Evolutionary conservation across 352 stramenopile genomes (phyloP).

Genomic region (Pythium aphanidermatum): DNA sequence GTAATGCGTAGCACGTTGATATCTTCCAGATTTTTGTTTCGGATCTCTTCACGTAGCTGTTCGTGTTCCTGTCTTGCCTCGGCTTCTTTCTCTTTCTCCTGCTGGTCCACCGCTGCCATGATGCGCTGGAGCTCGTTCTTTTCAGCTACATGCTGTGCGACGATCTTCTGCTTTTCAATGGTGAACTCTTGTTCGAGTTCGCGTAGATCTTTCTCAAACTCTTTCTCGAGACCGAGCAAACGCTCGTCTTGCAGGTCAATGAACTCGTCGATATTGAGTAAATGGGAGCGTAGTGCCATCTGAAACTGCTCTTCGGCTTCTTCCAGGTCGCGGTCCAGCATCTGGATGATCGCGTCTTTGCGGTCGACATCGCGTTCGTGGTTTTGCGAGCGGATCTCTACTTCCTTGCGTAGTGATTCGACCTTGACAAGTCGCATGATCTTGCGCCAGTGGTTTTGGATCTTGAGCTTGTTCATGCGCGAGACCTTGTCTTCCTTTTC

Average conservation of each 20-base stretch:
- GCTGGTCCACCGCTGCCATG: constrained; percentile 80
- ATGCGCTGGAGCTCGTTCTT: constrained; percentile 78
- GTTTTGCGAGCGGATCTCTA: constrained; percentile 91
- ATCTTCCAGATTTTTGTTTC: constrained; percentile 94
- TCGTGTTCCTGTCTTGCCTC: constrained; percentile 81
- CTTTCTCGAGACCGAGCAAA: constrained; percentile 84
- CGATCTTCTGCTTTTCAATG: constrained; percentile 79
- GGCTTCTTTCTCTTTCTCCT: constrained; percentile 74
- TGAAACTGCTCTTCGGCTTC: constrained; percentile 94
- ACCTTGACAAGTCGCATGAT: constrained; percentile 95
- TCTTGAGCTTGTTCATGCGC: constrained; percentile 87
- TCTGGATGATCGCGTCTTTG: constrained; percentile 94
- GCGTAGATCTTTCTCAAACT: constrained; percentile 86
- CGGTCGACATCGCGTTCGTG: constrained; percentile 94
- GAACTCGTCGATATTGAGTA: constrained; percentile 89
- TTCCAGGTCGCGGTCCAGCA: constrained; percentile 92
- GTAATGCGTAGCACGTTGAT: constrained; percentile 92
- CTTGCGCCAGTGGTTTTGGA: constrained; percentile 94
- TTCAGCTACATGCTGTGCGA: constrained; percentile 60
- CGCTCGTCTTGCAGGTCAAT: constrained; percentile 90
- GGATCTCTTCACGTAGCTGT: constrained; percentile 90
- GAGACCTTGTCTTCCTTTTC: constrained; percentile 65
- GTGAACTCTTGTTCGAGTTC: constrained; percentile 82
- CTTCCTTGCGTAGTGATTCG: constrained; percentile 87
- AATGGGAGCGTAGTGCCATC: constrained; percentile 82